phyloP scores from a whole-genome alignment of 2,329 filamentous ascomycete genomes.

The Colletotrichum abscissum region DNA sequence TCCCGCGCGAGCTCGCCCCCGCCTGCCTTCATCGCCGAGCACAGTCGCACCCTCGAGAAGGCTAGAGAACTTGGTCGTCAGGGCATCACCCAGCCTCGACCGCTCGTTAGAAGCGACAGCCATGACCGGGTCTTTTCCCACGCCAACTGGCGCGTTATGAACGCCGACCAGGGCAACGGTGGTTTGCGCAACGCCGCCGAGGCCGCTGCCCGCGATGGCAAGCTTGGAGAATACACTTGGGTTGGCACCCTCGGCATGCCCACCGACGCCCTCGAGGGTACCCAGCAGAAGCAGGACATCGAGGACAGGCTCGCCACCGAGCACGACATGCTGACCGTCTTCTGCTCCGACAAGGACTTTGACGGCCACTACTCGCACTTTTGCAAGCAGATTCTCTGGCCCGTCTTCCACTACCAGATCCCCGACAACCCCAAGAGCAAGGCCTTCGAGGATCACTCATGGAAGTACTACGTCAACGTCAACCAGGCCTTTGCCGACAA shows the following conservation, averaged over 20 bases:
- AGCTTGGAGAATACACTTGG: constrained; percentile 83
- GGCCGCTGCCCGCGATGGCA: constrained; percentile 77
- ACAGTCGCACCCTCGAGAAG: constrained; percentile 67
- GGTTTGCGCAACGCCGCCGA: constrained; percentile 90
- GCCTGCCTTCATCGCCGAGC: constrained; percentile 80
- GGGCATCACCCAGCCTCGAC: constrained; percentile 66
- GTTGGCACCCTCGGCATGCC: constrained; percentile 95
- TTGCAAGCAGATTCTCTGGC: constrained; percentile 98
- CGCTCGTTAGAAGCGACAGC: constrained; percentile 67
- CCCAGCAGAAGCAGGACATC: constrained; percentile 83
- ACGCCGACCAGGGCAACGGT: constrained; percentile 91
- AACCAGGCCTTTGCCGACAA: constrained; percentile 94
- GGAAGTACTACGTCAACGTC: constrained; percentile 92
- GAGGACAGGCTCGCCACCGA: constrained; percentile 84
- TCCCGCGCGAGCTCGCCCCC: constrained; percentile 80
- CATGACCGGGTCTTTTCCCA: constrained; percentile 78
- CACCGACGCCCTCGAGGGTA: constrained; percentile 82
- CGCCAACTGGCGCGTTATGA: constrained; percentile 85
- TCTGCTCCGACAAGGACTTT: constrained; percentile 90
- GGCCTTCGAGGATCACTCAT: constrained; percentile 96
- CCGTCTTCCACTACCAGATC: constrained; percentile 97
- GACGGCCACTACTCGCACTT: constrained; percentile 96
- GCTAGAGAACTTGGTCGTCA: constrained; percentile 67
- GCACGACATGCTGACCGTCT: constrained; percentile 85
- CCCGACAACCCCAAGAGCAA: constrained; percentile 99